Percentiles rank a stretch among this genome's conserved stretches.
These are phyloP conservation scores for Microcos paniculata DNA, from an alignment of 345 rosid species.

Conservation along the genomic window DNA sequence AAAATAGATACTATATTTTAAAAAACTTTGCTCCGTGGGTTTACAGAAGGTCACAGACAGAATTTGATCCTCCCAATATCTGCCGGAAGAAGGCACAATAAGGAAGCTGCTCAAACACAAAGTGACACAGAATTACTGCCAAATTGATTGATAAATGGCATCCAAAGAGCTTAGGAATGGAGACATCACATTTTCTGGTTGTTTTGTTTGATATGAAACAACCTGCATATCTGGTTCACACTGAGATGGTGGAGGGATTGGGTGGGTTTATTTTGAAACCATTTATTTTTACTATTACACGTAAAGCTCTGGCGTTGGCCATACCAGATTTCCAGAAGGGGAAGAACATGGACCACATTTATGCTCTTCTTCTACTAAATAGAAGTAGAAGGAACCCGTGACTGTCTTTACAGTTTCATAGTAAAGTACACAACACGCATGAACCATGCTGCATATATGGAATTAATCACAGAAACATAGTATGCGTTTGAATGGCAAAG, in stretches of 20 bases:
- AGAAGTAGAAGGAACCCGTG: not conserved
- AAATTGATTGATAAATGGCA: not conserved
- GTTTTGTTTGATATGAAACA: not conserved
- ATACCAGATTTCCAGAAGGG: not conserved
- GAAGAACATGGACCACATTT: not conserved
- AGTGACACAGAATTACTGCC: not conserved
- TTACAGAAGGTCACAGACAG: not conserved
- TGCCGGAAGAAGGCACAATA: not conserved
- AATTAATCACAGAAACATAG: not conserved
- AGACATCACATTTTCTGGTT: slow-evolving; percentile 8
- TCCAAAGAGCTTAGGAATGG: not conserved
- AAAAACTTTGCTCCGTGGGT: not conserved
- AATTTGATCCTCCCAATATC: slow-evolving; percentile 15
- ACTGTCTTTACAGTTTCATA: not conserved
- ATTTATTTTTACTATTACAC: not conserved
- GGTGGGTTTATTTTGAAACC: not conserved
- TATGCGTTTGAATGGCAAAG: not conserved
- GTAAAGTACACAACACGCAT: not conserved
- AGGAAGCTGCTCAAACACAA: slow-evolving; percentile 1
- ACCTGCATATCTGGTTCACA: not conserved
- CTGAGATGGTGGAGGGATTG: not conserved
- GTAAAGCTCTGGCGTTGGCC: not conserved
- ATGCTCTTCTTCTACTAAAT: not conserved
- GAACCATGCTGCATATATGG: not conserved
- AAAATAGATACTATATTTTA: not conserved